Conservation (phyloP, 2,329 filamentous ascomycete species). For the Claviceps paspali region DNA sequence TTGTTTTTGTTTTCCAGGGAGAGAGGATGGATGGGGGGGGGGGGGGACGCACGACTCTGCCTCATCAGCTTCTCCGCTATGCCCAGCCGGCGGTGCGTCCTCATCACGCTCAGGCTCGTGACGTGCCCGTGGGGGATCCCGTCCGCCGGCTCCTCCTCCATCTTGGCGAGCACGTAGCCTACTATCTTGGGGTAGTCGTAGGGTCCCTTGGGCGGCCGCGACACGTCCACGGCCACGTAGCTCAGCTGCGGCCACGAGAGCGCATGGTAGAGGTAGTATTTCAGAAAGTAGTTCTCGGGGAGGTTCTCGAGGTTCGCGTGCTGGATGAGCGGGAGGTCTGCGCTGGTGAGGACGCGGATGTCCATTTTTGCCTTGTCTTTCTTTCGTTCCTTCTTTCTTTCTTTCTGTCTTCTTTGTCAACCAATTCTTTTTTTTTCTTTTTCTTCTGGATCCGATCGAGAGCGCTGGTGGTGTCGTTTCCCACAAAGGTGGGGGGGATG, state of each 20-base stretch:
- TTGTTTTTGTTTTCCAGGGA: neutral
- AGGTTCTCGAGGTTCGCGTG: conserved; percentile 98
- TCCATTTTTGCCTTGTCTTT: too few relatives aligned
- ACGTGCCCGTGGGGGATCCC: conserved; percentile 92
- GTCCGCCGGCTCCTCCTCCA: conserved; percentile 94
- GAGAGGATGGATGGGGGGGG: too few relatives aligned
- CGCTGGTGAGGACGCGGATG: conserved; percentile 72
- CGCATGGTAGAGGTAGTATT: conserved; percentile 99
- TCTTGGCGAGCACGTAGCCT: conserved; percentile 98
- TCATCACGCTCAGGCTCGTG: conserved; percentile 87
- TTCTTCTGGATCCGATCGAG: too few relatives aligned
- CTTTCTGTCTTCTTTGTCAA: too few relatives aligned
- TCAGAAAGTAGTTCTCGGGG: conserved; percentile 99
- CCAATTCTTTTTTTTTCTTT: too few relatives aligned
- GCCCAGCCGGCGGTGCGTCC: conserved; percentile 78
- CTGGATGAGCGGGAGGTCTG: conserved; percentile 83
- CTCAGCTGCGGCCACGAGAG: conserved; percentile 95
- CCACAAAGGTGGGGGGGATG: too few relatives aligned
- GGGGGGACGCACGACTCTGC: conserved; percentile 76
- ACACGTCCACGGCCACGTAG: conserved; percentile 89
- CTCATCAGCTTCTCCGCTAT: conserved; percentile 97
- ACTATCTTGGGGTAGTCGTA: conserved; percentile 95
- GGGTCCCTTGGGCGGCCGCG: conserved; percentile 58
- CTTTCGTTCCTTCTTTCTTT: too few relatives aligned
- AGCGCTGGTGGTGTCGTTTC: too few relatives aligned